Base-by-base conservation (phyloP, 2,329 filamentous ascomycete genomes). In the Exophiala sp. region DNA sequence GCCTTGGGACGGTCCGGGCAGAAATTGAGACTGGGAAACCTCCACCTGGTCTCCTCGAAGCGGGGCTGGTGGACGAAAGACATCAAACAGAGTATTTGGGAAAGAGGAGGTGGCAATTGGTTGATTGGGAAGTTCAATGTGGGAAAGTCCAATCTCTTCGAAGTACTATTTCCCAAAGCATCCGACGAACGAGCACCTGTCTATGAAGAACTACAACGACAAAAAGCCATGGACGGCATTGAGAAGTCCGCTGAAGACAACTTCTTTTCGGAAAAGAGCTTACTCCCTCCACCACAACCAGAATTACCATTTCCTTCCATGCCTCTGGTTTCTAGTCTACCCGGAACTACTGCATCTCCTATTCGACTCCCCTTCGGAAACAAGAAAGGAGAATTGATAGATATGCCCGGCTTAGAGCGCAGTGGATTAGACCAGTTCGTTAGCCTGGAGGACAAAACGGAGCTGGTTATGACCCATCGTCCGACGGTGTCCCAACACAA, bases 51-150 rank as follows among this genome's bases (percentile, higher is more conserved):
- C 39, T 96, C 91, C 65, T 84, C 92, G 8, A 88, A 88, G 66
- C 79, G 89, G 54, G 81, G 82, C 8, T 99, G 95, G 94, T 96
- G 92, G 89, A 96, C 91, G 0, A 87, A 82, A 61, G 78, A 87
- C 46, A 74, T 99, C 51, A 96, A 89, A 69, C 86, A 96, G 62
- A 86, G 91, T 44, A 91, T 99, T 43, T 91, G 85, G 80, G 74
- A 84, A 40, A 82, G 89, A 45, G 91, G 90, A 3, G 92, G 92
- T 3, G 94, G 86, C 12, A 86, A 88, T 12, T 99, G 94, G 92
- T 86, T 99, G 78, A 88, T 99, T 2, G 94, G 94, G n/a, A 97
- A 96, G 71, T 90, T 91, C 59, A 99, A 99, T 66, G 95, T 97
- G 2, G 95, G 94, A 20, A 99, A 99, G 72, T 97, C 92, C 64